Evolutionary conservation across 2,329 filamentous ascomycete species (phyloP).

Genomic region (Aspergillus sp.): DNA sequence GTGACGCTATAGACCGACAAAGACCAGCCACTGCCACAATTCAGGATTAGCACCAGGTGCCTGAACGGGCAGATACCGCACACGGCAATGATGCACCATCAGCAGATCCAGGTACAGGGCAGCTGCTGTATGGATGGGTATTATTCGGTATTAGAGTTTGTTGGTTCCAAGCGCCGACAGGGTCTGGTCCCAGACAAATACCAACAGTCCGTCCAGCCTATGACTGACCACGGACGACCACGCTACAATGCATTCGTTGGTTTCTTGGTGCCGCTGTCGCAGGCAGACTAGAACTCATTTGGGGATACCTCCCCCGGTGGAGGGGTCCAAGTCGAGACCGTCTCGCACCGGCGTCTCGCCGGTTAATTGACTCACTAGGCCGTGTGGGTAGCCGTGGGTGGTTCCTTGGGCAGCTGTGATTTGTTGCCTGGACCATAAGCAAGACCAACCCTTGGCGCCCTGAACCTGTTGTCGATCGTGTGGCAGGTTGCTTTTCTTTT

Average conservation of each 20-base stretch:
- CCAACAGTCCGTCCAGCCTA: background rate
- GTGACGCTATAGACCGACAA: background rate
- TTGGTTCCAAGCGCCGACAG: background rate
- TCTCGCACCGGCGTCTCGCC: background rate
- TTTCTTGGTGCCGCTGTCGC: background rate
- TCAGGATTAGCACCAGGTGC: background rate
- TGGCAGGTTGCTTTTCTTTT: background rate
- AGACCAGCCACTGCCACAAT: background rate
- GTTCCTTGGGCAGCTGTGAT: background rate
- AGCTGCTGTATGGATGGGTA: background rate
- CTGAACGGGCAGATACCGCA: background rate
- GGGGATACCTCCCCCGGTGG: background rate
- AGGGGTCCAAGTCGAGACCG: background rate
- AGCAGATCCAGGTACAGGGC: background rate
- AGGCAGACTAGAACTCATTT: background rate
- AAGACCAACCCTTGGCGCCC: background rate
- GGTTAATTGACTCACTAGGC: background rate
- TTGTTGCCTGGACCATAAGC: background rate
- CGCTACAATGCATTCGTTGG: background rate
- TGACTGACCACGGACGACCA: background rate
- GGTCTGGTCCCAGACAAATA: background rate
- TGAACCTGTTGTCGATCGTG: background rate
- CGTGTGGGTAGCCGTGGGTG: background rate
- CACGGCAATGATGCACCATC: background rate
- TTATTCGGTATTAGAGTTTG: background rate